These are phyloP conservation scores for sweet orange (Citrus sinensis) DNA, from an alignment of 345 rosid species.

Conservation along the genomic window DVS_A1.0 CM039161.1:16672501-16673000, in stretches of 20 bases:
- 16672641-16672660: neutral
- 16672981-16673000: neutral
- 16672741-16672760: constrained; percentile 75
- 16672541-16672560: neutral
- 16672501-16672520: neutral
- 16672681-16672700: constrained; percentile 54
- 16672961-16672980: neutral
- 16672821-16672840: constrained; percentile 84
- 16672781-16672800: constrained; percentile 81
- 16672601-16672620: neutral
- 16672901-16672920: neutral
- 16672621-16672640: neutral
- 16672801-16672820: constrained; percentile 93
- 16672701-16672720: constrained; percentile 49
- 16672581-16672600: neutral
- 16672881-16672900: neutral
- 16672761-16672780: constrained; percentile 83
- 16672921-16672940: neutral
- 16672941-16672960: neutral
- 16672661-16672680: constrained; percentile 11
- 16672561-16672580: too few relatives aligned
- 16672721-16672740: constrained; percentile 28
- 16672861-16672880: constrained; percentile 82
- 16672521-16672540: neutral
- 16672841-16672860: constrained; percentile 64